Percentiles rank a stretch among this genome's conserved stretches.
Conservation (phyloP, 192 early-diverging fungal species). For the Umbelopsis vinacea region DNA sequence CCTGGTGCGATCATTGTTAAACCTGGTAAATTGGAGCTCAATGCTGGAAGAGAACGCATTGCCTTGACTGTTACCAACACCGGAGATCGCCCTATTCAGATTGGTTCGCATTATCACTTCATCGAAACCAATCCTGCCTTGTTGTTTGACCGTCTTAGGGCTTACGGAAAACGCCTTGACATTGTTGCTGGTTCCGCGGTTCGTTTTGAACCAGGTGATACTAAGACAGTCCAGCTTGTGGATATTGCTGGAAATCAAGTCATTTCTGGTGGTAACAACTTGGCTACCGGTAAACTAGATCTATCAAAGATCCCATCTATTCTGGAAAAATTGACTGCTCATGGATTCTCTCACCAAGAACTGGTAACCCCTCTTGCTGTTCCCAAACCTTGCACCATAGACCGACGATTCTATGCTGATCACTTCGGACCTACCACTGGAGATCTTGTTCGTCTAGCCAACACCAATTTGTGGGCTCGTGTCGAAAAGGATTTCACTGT, state of each 20-base stretch:
- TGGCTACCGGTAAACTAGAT: slow-evolving; percentile 79
- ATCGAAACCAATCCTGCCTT: slow-evolving; percentile 88
- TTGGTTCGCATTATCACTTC: slow-evolving; percentile 97
- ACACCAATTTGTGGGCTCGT: slow-evolving; percentile 82
- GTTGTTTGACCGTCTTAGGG: slow-evolving; percentile 79
- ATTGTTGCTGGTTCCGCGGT: slow-evolving; percentile 94
- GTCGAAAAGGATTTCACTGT: slow-evolving; percentile 89
- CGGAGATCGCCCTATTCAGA: slow-evolving; percentile 93
- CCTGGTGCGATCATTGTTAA: slow-evolving; percentile 74
- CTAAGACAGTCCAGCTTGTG: slow-evolving; percentile 80
- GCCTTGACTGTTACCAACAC: slow-evolving; percentile 84
- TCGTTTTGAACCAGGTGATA: slow-evolving; percentile 96
- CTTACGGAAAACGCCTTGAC: slow-evolving; percentile 89
- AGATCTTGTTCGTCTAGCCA: slow-evolving; percentile 86
- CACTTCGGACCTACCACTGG: slow-evolving; percentile 94
- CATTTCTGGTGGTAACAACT: slow-evolving; percentile 84
- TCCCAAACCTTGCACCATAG: slow-evolving; percentile 66
- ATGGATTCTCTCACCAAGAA: slow-evolving; percentile 68
- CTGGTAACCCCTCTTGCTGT: slow-evolving; percentile 56
- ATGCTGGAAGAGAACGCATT: slow-evolving; percentile 72
- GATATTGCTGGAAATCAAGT: slow-evolving; percentile 81
- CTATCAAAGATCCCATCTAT: slow-evolving; percentile 49
- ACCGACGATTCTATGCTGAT: slow-evolving; percentile 82
- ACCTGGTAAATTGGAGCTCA: slow-evolving; percentile 74
- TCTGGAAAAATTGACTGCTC: slow-evolving; percentile 47